phyloP scores from a whole-genome alignment of 106 monocot species.

The Xerophyta viscosa region DNA sequence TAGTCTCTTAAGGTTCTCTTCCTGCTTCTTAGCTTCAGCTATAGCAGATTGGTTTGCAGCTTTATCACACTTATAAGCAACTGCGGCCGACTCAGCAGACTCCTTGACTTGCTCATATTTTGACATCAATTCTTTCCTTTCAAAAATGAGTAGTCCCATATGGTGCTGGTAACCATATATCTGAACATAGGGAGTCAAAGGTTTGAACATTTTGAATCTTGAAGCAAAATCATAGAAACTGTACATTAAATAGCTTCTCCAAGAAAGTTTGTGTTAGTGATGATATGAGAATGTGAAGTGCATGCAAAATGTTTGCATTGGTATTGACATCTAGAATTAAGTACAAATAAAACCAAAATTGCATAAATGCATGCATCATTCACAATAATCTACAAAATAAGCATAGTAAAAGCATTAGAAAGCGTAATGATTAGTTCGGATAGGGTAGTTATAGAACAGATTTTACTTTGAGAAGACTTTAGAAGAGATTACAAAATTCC shows the following conservation, averaged over 20 bases:
- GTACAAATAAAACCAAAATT: not conserved
- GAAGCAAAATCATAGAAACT: too few relatives aligned
- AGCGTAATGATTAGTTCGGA: too few relatives aligned
- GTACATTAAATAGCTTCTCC: not conserved
- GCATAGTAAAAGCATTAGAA: too few relatives aligned
- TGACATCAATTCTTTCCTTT: constrained; percentile 58
- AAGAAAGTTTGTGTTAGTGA: not conserved
- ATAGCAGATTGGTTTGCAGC: constrained; percentile 43
- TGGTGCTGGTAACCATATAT: constrained; percentile 83
- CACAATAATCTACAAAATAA: not conserved
- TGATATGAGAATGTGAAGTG: not conserved
- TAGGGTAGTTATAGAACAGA: too few relatives aligned
- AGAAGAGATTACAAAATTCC: not conserved
- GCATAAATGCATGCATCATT: not conserved
- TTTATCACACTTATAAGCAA: constrained; percentile 41
- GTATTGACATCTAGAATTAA: not conserved
- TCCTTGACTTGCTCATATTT: constrained; percentile 71
- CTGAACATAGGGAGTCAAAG: constrained; percentile 26
- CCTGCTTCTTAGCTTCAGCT: constrained; percentile 58
- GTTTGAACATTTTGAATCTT: too few relatives aligned
- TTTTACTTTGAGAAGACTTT: too few relatives aligned
- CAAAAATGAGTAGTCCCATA: constrained; percentile 79
- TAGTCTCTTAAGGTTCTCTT: constrained; percentile 57
- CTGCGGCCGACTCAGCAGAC: constrained; percentile 45
- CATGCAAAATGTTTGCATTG: not conserved